A percentile compares a stretch with the other conserved stretches of the same genome.
Conservation (phyloP, 495 filamentous ascomycete genomes). For the Hamigera avellanea region DNA sequence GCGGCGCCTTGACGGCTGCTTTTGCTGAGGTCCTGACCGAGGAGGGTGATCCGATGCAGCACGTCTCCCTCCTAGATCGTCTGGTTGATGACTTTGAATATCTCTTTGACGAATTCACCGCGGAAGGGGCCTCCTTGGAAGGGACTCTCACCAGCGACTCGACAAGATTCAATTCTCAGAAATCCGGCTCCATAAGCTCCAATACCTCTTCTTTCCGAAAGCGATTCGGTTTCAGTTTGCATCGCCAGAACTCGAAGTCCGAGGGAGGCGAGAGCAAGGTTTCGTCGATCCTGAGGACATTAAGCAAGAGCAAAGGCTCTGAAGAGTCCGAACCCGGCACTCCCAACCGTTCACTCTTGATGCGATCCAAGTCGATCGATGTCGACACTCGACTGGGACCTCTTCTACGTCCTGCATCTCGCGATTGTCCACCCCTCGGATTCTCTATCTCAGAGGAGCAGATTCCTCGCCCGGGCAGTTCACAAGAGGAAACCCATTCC, state of each 20-base stretch:
- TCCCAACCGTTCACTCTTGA: slow-evolving; percentile 47
- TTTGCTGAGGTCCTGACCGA: slow-evolving; percentile 82
- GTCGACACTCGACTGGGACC: slow-evolving; percentile 39
- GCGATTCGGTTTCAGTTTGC: slow-evolving; percentile 67
- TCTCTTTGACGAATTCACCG: slow-evolving; percentile 64
- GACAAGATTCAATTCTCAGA: slow-evolving; percentile 33
- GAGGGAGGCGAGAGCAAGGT: slow-evolving; percentile 56
- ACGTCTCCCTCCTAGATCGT: slow-evolving; percentile 83
- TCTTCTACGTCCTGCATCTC: slow-evolving; percentile 51
- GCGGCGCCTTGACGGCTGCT: slow-evolving; percentile 77
- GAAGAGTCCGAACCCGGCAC: slow-evolving; percentile 44
- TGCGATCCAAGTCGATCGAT: slow-evolving; percentile 76
- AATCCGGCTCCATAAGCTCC: slow-evolving; percentile 48
- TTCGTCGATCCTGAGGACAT: slow-evolving; percentile 71
- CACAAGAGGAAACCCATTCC: slow-evolving; percentile 11
- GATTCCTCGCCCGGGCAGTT: slow-evolving; percentile 17
- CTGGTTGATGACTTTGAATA: slow-evolving; percentile 85
- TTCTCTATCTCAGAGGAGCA: slow-evolving; percentile 17
- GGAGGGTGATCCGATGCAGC: slow-evolving; percentile 66
- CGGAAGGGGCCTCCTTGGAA: slow-evolving; percentile 31
- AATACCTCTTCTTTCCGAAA: slow-evolving; percentile 78
- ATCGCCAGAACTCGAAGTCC: slow-evolving; percentile 62
- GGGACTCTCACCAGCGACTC: slow-evolving; percentile 34
- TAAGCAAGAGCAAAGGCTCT: slow-evolving; percentile 70
- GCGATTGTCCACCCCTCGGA: slow-evolving; percentile 49